Percentiles rank a stretch among this genome's conserved stretches.
phyloP scores from a whole-genome alignment of 805 yeast species.

The Candida methanosorbosa region DNA sequence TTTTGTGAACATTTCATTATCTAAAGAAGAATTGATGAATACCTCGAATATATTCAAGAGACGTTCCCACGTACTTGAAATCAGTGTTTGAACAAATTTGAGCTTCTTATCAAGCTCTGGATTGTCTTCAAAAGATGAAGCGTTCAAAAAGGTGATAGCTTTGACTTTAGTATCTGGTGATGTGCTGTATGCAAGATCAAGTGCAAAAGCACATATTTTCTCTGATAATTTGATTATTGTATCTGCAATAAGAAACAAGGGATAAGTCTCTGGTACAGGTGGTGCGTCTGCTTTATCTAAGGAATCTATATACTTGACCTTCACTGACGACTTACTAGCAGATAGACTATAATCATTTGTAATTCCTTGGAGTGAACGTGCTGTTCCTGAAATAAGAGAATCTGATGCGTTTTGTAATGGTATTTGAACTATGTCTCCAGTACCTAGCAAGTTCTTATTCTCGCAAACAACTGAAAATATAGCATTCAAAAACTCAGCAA shows the following conservation, averaged over 20 bases:
- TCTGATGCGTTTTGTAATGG: no score
- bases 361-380: constrained; percentile 19
- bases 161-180: not conserved
- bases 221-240: constrained; percentile 53
- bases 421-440: constrained; percentile 24
- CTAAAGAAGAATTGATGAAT: constrained; percentile 59
- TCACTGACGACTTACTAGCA: constrained; percentile 16
- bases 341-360: constrained; percentile 30
- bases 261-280: constrained; percentile 50
- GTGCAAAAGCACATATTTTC: constrained; percentile 51
- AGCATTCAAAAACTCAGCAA: constrained; percentile 44
- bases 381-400: no score
- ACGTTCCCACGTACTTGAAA: constrained; percentile 26
- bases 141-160: constrained; percentile 15
- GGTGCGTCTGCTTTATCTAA: constrained; percentile 82
- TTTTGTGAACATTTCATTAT: constrained; percentile 58
- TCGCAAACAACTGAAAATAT: constrained; percentile 29
- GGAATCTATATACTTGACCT: constrained; percentile 58
- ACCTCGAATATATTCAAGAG: constrained; percentile 37
- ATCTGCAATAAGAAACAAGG: constrained; percentile 46
- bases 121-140: constrained; percentile 8
- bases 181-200: constrained; percentile 26
- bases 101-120: constrained; percentile 7
- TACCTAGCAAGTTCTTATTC: constrained; percentile 23
- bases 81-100: constrained; percentile 16